Evolutionary conservation across 345 rosid species (phyloP), one percentile per base, ranked within the genome.

Genomic region (Acer campestre): DNA sequence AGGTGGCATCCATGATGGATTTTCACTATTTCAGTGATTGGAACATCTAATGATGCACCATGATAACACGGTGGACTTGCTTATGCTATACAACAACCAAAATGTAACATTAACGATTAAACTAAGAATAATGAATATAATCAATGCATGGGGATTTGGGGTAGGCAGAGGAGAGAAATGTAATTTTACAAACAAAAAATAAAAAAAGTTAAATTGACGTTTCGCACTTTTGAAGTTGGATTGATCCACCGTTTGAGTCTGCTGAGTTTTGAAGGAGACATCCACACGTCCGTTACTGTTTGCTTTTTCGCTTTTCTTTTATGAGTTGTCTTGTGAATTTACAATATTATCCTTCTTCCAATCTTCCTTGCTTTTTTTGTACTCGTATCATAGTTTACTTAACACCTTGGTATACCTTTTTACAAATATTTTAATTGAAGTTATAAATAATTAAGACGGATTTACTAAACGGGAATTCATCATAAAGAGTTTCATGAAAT

Each of bases 31-130:
- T 18, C 11, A n/a, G 61, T 38, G 66, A 59, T 51, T 58, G 17
- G 29, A n/a, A 65, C 48, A 69, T 31, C 61, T 61, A 79, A 59
- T 49, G 38, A 75, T 65, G 68, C 20, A 73, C 67, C 27, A 73
- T 61, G 7, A 73, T 64, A 40, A 63, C 44, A 63, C 6, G 14
- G 9, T 4, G 65, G 22, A 25, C 12, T 55, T 14, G 59, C 63
- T 53, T 71, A 12, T 5, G 4, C 31, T 29, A 17, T 71, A 71
- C 63, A 71, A 71, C 59, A 17, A 71, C 40, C 61, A 31, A 61
- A 22, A 58, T 58, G 59, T 44, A 27, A 74, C 38, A 61, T 25
- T 61, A 74, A 74, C 14, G 61, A 38, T 46, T 23, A 13, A 14
- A 58, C 25, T 12, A 2, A 18, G 31, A 29, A 29, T 29, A 29